Evolutionary conservation across 2,329 filamentous ascomycete genomes (phyloP), one percentile per base, ranked within the genome.

Genomic region (Fusarium sp.): DNA sequence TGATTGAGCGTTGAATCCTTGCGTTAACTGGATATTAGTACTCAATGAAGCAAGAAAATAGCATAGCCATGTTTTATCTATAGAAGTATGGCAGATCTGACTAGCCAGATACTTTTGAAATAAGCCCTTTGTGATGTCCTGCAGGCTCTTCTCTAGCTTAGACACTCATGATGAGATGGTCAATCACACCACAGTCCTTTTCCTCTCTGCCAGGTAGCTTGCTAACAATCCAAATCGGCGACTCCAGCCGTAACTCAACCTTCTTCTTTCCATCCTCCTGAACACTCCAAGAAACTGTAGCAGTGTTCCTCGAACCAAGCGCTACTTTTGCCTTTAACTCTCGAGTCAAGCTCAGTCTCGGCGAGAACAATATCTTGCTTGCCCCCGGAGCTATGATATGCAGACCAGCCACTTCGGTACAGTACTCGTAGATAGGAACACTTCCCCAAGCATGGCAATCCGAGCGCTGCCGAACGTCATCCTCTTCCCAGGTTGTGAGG

Each of bases 381-480:
- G 53, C 31, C 4, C 53, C 53, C 8, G 53, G 28, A 0, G 53
- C 36, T 26, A 33, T 26, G 35, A 55, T 26, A 6, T 26, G 53
- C 3, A 55, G 22, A 9, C 61, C 61, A 7, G 61, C 61, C 1
- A 63, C 16, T 8, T 63, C 61, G 9, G 55, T 30, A 3, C 42
- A 15, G 4, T 41, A 8, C 22, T n/a, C 54, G 3, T 50, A 38
- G 13, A 63, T 24, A 2, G 61, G 54, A 50, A 54, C 61, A 8
- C 61, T 60, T 6, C 61, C 55, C 61, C 61, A 63, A 3, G 55
- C 61, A 5, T 63, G 55, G 3, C 61, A 63, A 16, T 63, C 61
- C 2, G 61, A 61, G 0, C 61, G 15, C 8, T 48, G 42, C 0
- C 31, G 7, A 0, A 63, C 61, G 2, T 26, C 18, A 1, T 60